These are phyloP conservation scores for Akanthomyces lecanii DNA, from an alignment of 2,329 filamentous ascomycete species.

Conservation along the genomic window DNA sequence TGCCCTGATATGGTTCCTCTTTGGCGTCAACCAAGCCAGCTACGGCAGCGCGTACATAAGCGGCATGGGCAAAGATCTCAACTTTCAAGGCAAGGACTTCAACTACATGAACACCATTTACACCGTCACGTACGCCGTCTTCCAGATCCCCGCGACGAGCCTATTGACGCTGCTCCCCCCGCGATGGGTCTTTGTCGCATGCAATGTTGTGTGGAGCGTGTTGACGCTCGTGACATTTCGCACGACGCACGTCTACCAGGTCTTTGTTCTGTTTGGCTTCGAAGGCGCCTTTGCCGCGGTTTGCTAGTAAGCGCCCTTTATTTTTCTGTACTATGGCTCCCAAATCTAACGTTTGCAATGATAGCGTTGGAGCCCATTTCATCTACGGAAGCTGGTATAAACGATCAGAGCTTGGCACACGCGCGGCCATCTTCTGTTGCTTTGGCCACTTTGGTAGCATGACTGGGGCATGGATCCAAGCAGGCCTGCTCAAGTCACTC, in stretches of 20 bases:
- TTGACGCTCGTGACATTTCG: slow-evolving; percentile 41
- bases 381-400: slow-evolving; percentile 43
- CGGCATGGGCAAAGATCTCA: slow-evolving; percentile 36
- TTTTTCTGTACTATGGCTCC: not conserved
- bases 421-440: slow-evolving; percentile 38
- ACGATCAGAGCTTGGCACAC: slow-evolving; percentile 37
- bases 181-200: slow-evolving; percentile 38
- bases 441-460: slow-evolving; percentile 41
- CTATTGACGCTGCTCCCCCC: slow-evolving; percentile 27
- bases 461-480: slow-evolving; percentile 43
- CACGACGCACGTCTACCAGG: slow-evolving; percentile 38
- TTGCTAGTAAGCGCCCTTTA: slow-evolving; percentile 32
- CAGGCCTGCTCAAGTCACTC: slow-evolving; percentile 34
- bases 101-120: slow-evolving; percentile 36
- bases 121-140: slow-evolving; percentile 39
- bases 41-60: slow-evolving; percentile 41
- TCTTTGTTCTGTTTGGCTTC: slow-evolving; percentile 41
- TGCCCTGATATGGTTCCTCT: slow-evolving; percentile 44
- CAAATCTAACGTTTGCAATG: not conserved
- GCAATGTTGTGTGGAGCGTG: slow-evolving; percentile 41
- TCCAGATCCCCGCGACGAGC: slow-evolving; percentile 41
- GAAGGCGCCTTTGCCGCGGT: slow-evolving; percentile 42
- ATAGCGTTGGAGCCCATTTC: slow-evolving; percentile 39
- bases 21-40: slow-evolving; percentile 41
- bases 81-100: slow-evolving; percentile 36